A percentile compares a stretch with the other conserved stretches of the same genome.
Evolutionary conservation across 2,329 filamentous ascomycete genomes (phyloP).

Genomic region (Sodiomyces alkalinus): DNA sequence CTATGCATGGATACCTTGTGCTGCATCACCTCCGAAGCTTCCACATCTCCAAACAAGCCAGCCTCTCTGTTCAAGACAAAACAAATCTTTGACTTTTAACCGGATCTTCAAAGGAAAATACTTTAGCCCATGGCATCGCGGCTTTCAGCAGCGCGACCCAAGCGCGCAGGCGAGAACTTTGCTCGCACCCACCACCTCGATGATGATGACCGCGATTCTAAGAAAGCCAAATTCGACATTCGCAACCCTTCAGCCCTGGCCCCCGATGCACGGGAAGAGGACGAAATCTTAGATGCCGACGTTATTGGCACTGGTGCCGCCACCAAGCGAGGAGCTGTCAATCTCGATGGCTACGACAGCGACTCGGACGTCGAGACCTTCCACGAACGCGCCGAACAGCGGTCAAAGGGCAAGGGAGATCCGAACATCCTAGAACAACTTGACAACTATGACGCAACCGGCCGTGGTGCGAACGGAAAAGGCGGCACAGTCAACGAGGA

Average conservation of each 20-base stretch:
- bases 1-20: too few species aligned
- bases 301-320: conserved; percentile 71
- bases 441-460: conserved; percentile 35
- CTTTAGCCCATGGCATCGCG: conserved; percentile 40
- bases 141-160: conserved; percentile 57
- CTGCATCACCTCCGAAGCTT: too few species aligned
- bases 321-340: conserved; percentile 85
- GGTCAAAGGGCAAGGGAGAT: conserved; percentile 28
- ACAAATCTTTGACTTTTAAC: too few species aligned
- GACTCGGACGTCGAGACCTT: conserved; percentile 90
- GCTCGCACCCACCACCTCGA: conserved; percentile 57
- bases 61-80: too few species aligned
- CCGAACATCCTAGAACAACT: conserved; percentile 35
- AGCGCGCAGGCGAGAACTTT: conserved; percentile 70
- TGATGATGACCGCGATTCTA: conserved; percentile 33
- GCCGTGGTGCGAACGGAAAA: conserved; percentile 20
- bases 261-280: conserved; percentile 59
- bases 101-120: too few species aligned
- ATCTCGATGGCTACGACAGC: conserved; percentile 91
- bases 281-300: conserved; percentile 73
- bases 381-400: conserved; percentile 53
- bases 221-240: conserved; percentile 84
- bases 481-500: conserved; percentile 16
- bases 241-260: conserved; percentile 89
- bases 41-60: too few species aligned